Evolutionary conservation across 306 rosid species (phyloP), one percentile per base, ranked within the genome.

Genomic region (Fragaria iinumae): DNA sequence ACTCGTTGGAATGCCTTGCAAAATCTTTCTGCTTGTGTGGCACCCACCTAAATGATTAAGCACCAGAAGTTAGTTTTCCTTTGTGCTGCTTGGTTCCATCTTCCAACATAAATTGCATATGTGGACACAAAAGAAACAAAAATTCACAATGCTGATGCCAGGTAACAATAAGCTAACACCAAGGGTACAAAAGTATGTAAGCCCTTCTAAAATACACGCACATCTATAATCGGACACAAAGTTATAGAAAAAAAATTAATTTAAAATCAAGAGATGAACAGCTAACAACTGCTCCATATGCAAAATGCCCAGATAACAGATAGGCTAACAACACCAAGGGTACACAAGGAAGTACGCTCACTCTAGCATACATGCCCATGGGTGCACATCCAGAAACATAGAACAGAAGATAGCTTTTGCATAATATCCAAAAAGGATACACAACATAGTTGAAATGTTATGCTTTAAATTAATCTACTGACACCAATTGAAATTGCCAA

Each of bases 11-110:
- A 93, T 3, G 91, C 86, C 83, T 86, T 78, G 90, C 94, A 90
- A 87, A 90, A 89, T 77, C 77, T 90, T 79, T 89, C 98, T 0
- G 91, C 98, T 83, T 87, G 89, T 70, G 83, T 86, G 23, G 81
- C 71, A 18, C 88, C 96, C 44, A 93, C 86, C 96, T 93, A 82
- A 55, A 86, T 21, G 83, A 53, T 82, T 34, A 47, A 71, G 77
- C 83, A 84, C 59, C 74, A 64, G 34, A 60, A 44, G 17, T 44
- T 41, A 79, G 67, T 48, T 65, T 71, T 77, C 65, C 38, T 56
- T 69, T 43, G 2, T 50, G 49, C 11, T 47, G 17, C 9, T 43
- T 49, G 45, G 18, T 45, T 23, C 64, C 72, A 23, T 9, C 1
- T 45, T 23, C 64, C 72, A 23, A 14, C 1, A 20, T 44, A 62